phyloP scores from a whole-genome alignment of 2,329 filamentous ascomycete genomes.

The Fusarium ambrosium region DNA sequence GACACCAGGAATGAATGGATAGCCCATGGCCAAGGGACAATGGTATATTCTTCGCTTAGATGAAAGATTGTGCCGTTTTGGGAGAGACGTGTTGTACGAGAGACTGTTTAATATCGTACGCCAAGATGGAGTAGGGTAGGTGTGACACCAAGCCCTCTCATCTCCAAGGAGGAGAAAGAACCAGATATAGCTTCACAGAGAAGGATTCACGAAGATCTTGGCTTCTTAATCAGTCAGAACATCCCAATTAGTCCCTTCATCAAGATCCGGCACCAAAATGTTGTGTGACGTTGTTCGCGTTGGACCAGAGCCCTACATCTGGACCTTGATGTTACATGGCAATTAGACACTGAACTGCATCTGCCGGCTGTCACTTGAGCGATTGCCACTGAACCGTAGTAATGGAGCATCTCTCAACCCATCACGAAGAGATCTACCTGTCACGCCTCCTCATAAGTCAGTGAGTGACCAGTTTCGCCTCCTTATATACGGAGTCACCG shows the following conservation, averaged over 20 bases:
- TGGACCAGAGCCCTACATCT: neutral
- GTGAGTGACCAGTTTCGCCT: neutral
- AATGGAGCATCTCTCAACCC: neutral
- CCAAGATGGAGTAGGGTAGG: neutral
- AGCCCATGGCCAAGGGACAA: neutral
- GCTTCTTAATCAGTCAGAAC: neutral
- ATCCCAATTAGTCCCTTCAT: neutral
- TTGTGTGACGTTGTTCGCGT: neutral
- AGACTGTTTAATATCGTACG: neutral
- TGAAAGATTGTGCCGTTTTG: neutral
- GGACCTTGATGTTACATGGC: neutral
- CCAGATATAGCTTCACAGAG: neutral
- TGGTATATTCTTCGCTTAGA: neutral
- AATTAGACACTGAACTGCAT: neutral
- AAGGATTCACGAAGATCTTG: neutral
- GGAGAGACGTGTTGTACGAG: neutral
- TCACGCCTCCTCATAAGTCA: neutral
- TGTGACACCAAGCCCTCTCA: neutral
- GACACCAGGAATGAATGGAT: neutral
- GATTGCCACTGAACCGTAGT: neutral
- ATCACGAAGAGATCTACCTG: neutral
- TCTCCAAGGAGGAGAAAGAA: neutral
- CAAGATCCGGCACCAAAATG: neutral
- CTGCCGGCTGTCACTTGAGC: neutral
- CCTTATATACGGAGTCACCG: neutral